Evolutionary conservation across 495 filamentous ascomycete species (phyloP), one percentile per base, ranked within the genome.

Genomic region (Xylaria telfairii): DNA sequence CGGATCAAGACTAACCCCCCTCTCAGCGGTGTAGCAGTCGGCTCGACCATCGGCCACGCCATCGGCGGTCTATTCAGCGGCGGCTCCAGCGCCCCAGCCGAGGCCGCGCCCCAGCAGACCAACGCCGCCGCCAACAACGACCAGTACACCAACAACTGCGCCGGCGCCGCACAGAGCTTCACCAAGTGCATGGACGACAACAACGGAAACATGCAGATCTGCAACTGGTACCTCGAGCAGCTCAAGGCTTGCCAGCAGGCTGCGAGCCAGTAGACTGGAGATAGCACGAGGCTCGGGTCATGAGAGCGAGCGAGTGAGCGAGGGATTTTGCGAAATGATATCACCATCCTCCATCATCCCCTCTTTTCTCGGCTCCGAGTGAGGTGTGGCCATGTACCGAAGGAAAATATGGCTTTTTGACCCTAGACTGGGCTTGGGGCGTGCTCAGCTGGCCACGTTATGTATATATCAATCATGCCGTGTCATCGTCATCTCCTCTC

Each of bases 181-280:
- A 93, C 93, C 72, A 90, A 91, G 83, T 99, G 96, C 88, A 89
- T 99, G 89, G 94, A 98, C 78, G 91, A 99, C 75, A 91, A 99
- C 81, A 81, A 89, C 76, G 96, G 96, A 68, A 92, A 96, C 81
- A 90, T 98, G 91, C 90, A 92, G 80, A 97, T 97, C 76, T 99
- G 96, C 84, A 90, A 91, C 72, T 99, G 96, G 96, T 99, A 99
- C 80, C 82, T 99, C 75, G 95, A 98, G 81, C 96, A 99, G 88
- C 85, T 99, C 80, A 97, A 97, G 87, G 93, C 95, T 63, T 98
- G 95, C 87, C 95, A 98, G 88, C 83, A 86, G 75, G 93, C 95
- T 75, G 92, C 95, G 65, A 92, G 86, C 82, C 92, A 90, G 79
- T 97, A 93, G 81, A 68, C 26, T 59, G 37, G 39, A 12, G 1